Evolutionary conservation across 2,329 filamentous ascomycete species (phyloP), one percentile per base, ranked within the genome.

Genomic region (Kalaharituber pfeilii): DNA sequence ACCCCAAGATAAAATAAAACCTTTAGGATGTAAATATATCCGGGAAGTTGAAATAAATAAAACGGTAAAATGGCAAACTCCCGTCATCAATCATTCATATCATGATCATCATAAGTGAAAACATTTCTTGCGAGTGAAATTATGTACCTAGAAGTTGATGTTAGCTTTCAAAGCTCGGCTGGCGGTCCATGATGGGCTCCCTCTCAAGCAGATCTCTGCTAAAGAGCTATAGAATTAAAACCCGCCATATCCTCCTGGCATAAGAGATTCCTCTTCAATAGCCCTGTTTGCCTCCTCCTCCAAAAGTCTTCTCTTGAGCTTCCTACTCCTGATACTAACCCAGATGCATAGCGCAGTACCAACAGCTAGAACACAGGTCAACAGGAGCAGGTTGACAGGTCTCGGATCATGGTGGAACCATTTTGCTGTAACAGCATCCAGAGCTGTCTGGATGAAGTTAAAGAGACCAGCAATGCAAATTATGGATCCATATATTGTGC

Each of bases 401-500:
- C 85, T 70, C 0, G 87, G 87, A 65, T 93, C 74, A 4, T 80
- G 78, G 22, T 72, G 62, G 64, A 89, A 94, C 0, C 74, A 74
- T 54, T 77, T 73, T 64, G 93, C 84, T 39, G 87, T 86, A 30
- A 89, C 66, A 24, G 81, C 78, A 66, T 94, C 87, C 29, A 94
- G 73, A 0, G 77, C 86, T 4, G 81, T 82, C 70, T 94, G 86
- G 1, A 78, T 78, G 64, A 95, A 88, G 68, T 93, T 94, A 64
- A 87, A 75, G 0, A 94, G 67, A 0, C 88, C 87, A 0, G 86
- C 82, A 1, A 91, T 70, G 68, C 85, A 93, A 62, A 94, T 94
- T 60, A 94, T 84, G 20, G 88, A 75, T 9, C 87, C 87, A 68
- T 94, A 94, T n/a, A 95, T 86, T 55, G 85, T 94, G 47, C 87